Evolutionary conservation across 306 rosid species (phyloP).

Genomic region (Trifolium dubium): DNA sequence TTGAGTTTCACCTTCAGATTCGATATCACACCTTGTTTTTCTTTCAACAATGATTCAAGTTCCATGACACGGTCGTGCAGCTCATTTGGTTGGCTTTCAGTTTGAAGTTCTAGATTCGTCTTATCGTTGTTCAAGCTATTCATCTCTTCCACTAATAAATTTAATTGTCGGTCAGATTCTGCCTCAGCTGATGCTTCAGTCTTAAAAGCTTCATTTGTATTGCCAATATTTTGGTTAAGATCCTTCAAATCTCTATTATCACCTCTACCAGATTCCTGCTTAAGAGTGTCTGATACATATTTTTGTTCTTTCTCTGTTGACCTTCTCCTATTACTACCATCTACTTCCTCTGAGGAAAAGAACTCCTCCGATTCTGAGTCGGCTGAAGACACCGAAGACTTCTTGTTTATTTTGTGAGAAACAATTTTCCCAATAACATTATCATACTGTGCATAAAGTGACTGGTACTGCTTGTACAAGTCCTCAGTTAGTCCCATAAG

Average conservation of each 20-base stretch:
- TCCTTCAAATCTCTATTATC: neutral
- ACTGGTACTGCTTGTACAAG: constrained; percentile 58
- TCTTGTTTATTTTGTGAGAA: constrained; percentile 37
- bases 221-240: neutral
- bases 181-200: constrained; percentile 41
- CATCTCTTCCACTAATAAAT: constrained; percentile 45
- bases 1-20: constrained; percentile 38
- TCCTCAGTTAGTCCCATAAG: constrained; percentile 61
- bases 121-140: constrained; percentile 44
- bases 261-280: constrained; percentile 20
- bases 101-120: constrained; percentile 44
- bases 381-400: constrained; percentile 42
- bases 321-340: constrained; percentile 29
- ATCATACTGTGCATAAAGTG: constrained; percentile 61
- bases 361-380: constrained; percentile 75
- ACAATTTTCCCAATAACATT: constrained; percentile 49
- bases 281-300: neutral
- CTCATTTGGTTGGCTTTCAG: constrained; percentile 46
- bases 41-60: constrained; percentile 53
- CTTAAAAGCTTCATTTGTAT: constrained; percentile 34
- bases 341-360: constrained; percentile 71
- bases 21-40: constrained; percentile 39
- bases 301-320: constrained; percentile 35
- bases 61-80: constrained; percentile 39
- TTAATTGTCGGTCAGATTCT: constrained; percentile 46